Base-by-base conservation (phyloP, 2,329 filamentous ascomycete genomes). In the Chaetoscypha palmicola region DNA sequence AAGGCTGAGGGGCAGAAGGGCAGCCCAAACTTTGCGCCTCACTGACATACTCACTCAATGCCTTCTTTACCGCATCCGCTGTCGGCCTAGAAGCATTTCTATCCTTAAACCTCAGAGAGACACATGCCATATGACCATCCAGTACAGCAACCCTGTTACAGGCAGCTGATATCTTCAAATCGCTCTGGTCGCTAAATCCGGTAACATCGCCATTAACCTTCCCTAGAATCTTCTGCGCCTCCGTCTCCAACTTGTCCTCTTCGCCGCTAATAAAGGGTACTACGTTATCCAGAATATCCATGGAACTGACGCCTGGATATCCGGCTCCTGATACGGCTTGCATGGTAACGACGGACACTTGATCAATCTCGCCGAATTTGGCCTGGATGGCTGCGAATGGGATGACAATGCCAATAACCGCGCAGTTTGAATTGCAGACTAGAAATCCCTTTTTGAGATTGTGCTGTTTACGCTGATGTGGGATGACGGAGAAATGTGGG, bases 341-440 rank as follows among this genome's bases (percentile, higher is more conserved):
- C 76, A 95, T 81, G 33, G 92, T 97, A 57, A 96, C 89, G 41
- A 97, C 86, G 54, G 73, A 79, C 56, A 80, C 79, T 56, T 68
- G 65, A 49, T 86, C 83, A 55, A 95, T 85, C 58, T 83, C 81
- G 34, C 91, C 92, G 59, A 97, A 95, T 57, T 78, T 81, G 41
- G 82, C 78, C 65, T 94, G 86, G 26, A 97, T 78, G 12, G 91
- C 91, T 9, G 89, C 89, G 61, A 96, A 91, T 19, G 92, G 92
- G 51, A 95, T 94, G 49, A 96, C 91, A 46, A 97, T 79, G 37
- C 91, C 91, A 58, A 97, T 95, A 60, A 96, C 91, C 45, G 91
- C 91, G 69, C 92, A 98, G 71, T 97, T 97, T 53, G 88, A 94
- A 72, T 97, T 97, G 76, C 91, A 97, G 48, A 96, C 88, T 28